These are phyloP conservation scores for Polychytrium aggregatum DNA, from an alignment of 192 early-diverging fungal species.

Conservation along the genomic window DNA sequence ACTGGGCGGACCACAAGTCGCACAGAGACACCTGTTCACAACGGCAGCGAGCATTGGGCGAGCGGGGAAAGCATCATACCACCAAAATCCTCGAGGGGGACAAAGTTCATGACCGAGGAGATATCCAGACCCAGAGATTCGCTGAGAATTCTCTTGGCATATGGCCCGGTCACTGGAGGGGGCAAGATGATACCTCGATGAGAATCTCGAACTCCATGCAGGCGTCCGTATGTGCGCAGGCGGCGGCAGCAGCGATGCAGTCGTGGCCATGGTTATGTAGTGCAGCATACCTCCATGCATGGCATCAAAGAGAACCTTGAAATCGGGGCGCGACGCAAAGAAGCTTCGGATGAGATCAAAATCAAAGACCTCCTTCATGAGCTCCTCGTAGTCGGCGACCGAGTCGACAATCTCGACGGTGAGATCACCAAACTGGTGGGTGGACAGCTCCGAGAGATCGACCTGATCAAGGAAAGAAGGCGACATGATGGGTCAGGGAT, in stretches of 20 bases:
- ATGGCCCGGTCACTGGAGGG: constrained; percentile 80
- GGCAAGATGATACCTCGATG: constrained; percentile 1
- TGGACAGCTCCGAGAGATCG: constrained; percentile 63
- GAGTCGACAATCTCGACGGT: constrained; percentile 81
- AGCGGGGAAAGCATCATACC: constrained; percentile 12
- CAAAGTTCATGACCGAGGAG: constrained; percentile 68
- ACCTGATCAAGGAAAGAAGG: constrained; percentile 36
- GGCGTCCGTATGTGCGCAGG: too few relatives aligned
- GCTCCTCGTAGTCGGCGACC: constrained; percentile 73
- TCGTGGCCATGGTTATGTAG: too few relatives aligned
- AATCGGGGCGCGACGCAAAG: constrained; percentile 55
- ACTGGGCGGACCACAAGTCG: too few relatives aligned
- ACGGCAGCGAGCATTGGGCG: not conserved
- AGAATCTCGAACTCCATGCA: constrained; percentile 1
- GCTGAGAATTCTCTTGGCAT: constrained; percentile 73
- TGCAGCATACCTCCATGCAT: constrained; percentile 80
- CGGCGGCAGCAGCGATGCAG: too few relatives aligned
- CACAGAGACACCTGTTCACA: too few relatives aligned
- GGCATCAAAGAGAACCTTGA: constrained; percentile 84
- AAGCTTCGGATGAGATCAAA: constrained; percentile 76
- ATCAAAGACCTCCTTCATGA: constrained; percentile 87
- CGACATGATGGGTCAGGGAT: too few relatives aligned
- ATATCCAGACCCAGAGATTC: constrained; percentile 78
- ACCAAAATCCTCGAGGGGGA: constrained; percentile 82
- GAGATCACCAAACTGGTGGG: constrained; percentile 45